Evolutionary conservation across 192 early-diverging fungal genomes (phyloP).

Genomic region (Coemansia nantahalensis): DNA sequence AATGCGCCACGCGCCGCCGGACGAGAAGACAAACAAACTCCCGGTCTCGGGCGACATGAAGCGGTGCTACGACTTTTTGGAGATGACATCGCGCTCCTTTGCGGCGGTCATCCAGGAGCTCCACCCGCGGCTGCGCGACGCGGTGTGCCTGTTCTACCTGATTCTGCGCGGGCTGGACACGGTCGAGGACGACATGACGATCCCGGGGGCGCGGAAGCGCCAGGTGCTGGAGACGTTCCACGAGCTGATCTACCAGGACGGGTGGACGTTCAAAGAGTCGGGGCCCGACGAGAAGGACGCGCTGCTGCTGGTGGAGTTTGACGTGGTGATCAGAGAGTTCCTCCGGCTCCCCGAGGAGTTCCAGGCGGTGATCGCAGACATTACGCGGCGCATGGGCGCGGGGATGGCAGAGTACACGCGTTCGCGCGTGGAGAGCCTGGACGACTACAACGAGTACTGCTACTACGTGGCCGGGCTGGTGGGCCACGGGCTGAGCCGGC

Average conservation of each 20-base stretch:
- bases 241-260: constrained; percentile 69
- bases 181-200: constrained; percentile 96
- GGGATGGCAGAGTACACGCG: constrained; percentile 92
- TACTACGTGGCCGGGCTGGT: constrained; percentile 98
- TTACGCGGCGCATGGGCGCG: constrained; percentile 86
- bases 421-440: constrained; percentile 65
- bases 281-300: constrained; percentile 95
- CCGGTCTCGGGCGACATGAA: constrained; percentile 57
- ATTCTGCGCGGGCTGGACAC: constrained; percentile 95
- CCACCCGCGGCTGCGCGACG: constrained; percentile 73
- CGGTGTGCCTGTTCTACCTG: constrained; percentile 94
- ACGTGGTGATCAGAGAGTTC: constrained; percentile 89
- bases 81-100: constrained; percentile 94
- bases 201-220: constrained; percentile 72
- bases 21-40: constrained; percentile 56
- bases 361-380: constrained; percentile 87
- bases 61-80: constrained; percentile 88
- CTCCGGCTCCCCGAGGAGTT: constrained; percentile 67
- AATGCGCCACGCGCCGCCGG: constrained; percentile 54
- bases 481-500: constrained; percentile 85
- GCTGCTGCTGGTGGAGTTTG: constrained; percentile 82
- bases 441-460: constrained; percentile 95
- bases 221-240: constrained; percentile 79
- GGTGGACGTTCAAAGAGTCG: constrained; percentile 79
- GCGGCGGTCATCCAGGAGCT: constrained; percentile 91